A percentile compares a stretch with the other conserved stretches of the same genome.
phyloP scores from a whole-genome alignment of 2,329 filamentous ascomycete species.

The Didymosphaeria variabile region DNA sequence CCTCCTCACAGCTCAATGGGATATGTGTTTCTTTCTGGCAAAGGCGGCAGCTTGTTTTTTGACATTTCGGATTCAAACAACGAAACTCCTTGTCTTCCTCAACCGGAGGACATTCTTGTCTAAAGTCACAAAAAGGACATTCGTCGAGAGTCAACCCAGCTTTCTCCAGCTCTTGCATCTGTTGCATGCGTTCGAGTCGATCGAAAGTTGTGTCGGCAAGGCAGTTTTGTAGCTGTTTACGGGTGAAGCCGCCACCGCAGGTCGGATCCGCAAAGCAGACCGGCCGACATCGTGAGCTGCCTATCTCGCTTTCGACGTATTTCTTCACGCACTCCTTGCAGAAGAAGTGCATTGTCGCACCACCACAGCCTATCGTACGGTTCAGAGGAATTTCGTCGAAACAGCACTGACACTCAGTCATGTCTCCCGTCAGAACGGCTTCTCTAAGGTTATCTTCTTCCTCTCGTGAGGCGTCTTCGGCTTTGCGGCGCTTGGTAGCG shows the following conservation, averaged over 20 bases:
- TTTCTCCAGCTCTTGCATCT: slow-evolving; percentile 72
- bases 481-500: slow-evolving; percentile 37
- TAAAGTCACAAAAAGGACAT: slow-evolving; percentile 85
- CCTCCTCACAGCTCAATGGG: slow-evolving; percentile 75
- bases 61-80: slow-evolving; percentile 73
- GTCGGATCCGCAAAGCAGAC: slow-evolving; percentile 70
- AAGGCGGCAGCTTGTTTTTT: slow-evolving; percentile 60
- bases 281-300: slow-evolving; percentile 72
- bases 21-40: slow-evolving; percentile 76
- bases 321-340: slow-evolving; percentile 72
- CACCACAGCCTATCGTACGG: slow-evolving; percentile 73
- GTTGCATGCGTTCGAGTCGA: slow-evolving; percentile 75
- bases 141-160: slow-evolving; percentile 76
- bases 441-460: slow-evolving; percentile 49
- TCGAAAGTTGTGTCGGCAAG: slow-evolving; percentile 66
- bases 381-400: slow-evolving; percentile 72
- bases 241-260: slow-evolving; percentile 70
- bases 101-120: slow-evolving; percentile 74
- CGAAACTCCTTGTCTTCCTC: slow-evolving; percentile 76
- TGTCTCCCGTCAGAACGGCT: slow-evolving; percentile 52
- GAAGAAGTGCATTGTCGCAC: slow-evolving; percentile 69
- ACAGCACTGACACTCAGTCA: slow-evolving; percentile 76
- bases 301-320: slow-evolving; percentile 74
- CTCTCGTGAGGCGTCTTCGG: slow-evolving; percentile 28
- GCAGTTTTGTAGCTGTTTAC: slow-evolving; percentile 63